Conservation (phyloP, 441 rosid genomes). For the Metrosideros polymorpha region DNA sequence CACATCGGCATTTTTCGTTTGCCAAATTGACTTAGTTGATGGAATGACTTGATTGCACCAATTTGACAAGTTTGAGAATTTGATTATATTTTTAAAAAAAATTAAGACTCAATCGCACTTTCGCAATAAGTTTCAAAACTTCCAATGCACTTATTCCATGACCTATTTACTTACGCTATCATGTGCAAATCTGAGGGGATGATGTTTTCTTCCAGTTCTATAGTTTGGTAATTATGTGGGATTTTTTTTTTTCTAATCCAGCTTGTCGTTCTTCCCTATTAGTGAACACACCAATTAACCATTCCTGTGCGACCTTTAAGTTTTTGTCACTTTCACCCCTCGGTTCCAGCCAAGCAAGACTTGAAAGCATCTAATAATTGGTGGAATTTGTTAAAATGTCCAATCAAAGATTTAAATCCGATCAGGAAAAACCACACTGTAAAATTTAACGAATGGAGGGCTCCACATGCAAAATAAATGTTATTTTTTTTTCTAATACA, state of each 20-base stretch:
- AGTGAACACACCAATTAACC: neutral
- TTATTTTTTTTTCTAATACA: neutral
- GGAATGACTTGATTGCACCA: no score
- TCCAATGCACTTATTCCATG: neutral
- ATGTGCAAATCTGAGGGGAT: neutral
- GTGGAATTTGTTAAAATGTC: neutral
- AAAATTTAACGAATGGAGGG: neutral
- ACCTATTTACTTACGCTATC: neutral
- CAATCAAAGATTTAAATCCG: neutral
- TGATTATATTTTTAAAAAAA: neutral
- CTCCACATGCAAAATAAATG: neutral
- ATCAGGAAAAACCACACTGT: neutral
- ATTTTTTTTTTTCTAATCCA: neutral
- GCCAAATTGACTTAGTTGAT: no score
- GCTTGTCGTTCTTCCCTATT: neutral
- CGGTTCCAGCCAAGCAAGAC: neutral
- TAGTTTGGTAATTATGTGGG: neutral
- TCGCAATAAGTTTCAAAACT: neutral
- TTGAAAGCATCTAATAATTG: neutral
- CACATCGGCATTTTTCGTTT: no score
- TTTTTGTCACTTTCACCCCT: neutral
- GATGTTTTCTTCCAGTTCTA: neutral
- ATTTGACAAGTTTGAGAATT: no score
- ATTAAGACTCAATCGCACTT: neutral
- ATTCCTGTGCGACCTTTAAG: neutral